phyloP scores from a whole-genome alignment of 495 filamentous ascomycete genomes.

The Aspergillus homomorphus region DNA sequence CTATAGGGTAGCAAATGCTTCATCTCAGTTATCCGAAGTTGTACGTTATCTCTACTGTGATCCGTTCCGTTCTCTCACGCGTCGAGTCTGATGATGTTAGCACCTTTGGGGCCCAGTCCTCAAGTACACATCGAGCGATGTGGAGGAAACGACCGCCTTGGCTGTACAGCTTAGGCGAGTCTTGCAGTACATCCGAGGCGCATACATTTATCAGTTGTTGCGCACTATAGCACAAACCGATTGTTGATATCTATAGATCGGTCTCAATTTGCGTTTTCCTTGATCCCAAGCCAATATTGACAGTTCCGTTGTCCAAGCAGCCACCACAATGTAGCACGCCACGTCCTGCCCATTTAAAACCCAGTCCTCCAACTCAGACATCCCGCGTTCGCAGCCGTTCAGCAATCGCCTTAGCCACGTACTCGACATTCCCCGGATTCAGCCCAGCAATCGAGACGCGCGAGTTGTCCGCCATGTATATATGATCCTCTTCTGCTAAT shows the following conservation, averaged over 20 bases:
- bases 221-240: no score
- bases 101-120: neutral
- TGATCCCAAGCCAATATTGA: no score
- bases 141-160: neutral
- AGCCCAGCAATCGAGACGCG: slow-evolving; percentile 41
- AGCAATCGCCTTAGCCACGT: slow-evolving; percentile 35
- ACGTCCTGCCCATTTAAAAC: no score
- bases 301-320: no score
- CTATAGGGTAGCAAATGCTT: slow-evolving; percentile 1
- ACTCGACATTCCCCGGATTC: slow-evolving; percentile 38
- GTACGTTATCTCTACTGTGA: neutral
- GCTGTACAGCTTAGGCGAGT: neutral
- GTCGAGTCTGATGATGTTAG: neutral
- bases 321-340: no score
- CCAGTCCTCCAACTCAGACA: neutral
- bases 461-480: slow-evolving; percentile 39
- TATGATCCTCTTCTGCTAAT: slow-evolving; percentile 33
- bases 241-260: no score
- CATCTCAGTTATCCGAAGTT: neutral
- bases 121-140: neutral
- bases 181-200: neutral
- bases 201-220: neutral
- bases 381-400: neutral
- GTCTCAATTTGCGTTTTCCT: no score
- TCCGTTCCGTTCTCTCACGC: neutral